Evolutionary conservation across 2,329 filamentous ascomycete species (phyloP).

Genomic region (Coniochaeta sp.): DNA sequence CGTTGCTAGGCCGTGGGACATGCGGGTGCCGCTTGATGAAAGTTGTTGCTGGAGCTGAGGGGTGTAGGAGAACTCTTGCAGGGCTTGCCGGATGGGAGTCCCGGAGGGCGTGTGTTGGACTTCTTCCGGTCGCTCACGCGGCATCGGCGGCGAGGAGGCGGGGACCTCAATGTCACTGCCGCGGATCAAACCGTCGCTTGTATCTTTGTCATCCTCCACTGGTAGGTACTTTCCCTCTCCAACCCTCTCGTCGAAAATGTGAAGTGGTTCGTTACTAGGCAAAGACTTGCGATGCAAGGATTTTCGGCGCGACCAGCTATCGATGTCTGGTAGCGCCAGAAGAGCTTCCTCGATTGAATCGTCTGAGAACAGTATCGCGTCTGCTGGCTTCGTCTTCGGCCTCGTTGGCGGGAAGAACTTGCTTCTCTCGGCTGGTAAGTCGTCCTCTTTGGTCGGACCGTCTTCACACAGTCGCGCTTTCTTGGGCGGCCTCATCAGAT

Average conservation of each 20-base stretch:
- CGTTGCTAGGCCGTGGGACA: conserved; percentile 31
- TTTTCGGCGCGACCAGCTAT: conserved; percentile 32
- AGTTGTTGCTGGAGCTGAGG: conserved; percentile 12
- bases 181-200: not conserved
- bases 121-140: not conserved
- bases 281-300: conserved; percentile 27
- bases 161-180: conserved; percentile 12
- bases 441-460: conserved; percentile 17
- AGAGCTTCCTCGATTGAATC: conserved; percentile 50
- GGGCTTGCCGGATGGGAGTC: conserved; percentile 14
- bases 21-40: conserved; percentile 13
- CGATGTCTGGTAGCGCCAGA: conserved; percentile 40
- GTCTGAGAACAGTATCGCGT: conserved; percentile 43
- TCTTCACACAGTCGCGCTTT: conserved; percentile 49
- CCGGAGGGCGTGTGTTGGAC: conserved; percentile 4
- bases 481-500: conserved; percentile 39
- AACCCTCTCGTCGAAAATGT: conserved; percentile 35
- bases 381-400: conserved; percentile 23
- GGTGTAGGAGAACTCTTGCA: conserved; percentile 19
- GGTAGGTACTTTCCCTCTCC: conserved; percentile 7
- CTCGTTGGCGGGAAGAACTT: conserved; percentile 40
- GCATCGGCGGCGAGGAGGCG: conserved; percentile 8
- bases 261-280: conserved; percentile 21
- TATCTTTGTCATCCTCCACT: not conserved
- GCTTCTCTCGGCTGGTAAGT: conserved; percentile 35